Base-by-base conservation (phyloP, 495 filamentous ascomycete species). In the Ramalina intermedia region DNA sequence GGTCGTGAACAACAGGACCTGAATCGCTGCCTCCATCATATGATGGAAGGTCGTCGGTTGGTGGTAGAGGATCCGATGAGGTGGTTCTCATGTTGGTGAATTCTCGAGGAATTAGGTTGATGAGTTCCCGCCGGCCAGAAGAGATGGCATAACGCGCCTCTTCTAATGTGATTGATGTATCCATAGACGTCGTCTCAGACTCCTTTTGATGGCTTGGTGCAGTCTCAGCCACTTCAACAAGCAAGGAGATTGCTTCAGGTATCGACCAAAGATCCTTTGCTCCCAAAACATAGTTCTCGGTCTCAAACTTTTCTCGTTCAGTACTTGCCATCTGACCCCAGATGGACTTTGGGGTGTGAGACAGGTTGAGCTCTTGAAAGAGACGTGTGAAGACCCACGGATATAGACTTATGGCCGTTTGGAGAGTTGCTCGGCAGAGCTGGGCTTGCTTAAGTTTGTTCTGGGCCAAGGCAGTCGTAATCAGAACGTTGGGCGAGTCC, bases 241-340 rank as follows among this genome's bases (percentile, higher is more conserved):
- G 71, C 4, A 96, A 64, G 24, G 75, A 67, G 1, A 74, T 76
- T 8, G 79, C 74, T 55, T 85, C 79, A 1, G 88, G 75, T 1
- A 82, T 87, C 51, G 85, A 87, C 93, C 93, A 99, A 14, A 96
- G 70, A 57, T 94, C 86, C 58, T 89, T 91, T 3, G 85, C 76
- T 27, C 81, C 77, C 20, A 77, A 66, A 36, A 88, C 75, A 61
- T 96, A 96, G 0, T 95, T 71, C 53, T 85, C 79, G 2, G 80
- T 78, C 47, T 88, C 68, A 11, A 96, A 70, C 43, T 76, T 74
- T 49, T 94, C 84, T n/a, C 74, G 70, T 12, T 74, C 66, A 6
- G 78, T 76, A 3, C 74, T 74, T 20, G 88, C 78, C 57, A 75
- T 70, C 44, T 77, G 71, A 37, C 85, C 89, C 90, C 90, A 96